These are phyloP conservation scores for Acer yangbiense DNA, from an alignment of 345 rosid species.

Conservation along the genomic window DNA sequence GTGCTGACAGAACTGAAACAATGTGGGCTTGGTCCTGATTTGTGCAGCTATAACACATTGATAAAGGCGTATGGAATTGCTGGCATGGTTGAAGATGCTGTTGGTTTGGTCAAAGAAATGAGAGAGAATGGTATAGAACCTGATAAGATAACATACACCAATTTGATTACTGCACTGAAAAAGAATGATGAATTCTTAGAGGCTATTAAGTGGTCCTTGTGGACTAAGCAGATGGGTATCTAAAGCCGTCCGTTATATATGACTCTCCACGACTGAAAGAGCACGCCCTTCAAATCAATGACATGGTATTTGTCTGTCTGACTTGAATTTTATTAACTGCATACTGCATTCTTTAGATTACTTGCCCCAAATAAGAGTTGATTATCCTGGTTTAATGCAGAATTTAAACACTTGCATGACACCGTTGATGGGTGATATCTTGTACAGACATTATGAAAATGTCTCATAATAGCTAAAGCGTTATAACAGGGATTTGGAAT, in stretches of 20 bases:
- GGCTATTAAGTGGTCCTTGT: slow-evolving; percentile 93
- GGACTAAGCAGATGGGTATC: slow-evolving; percentile 91
- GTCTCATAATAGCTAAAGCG: background rate
- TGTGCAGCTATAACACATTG: slow-evolving; percentile 88
- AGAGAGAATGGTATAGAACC: slow-evolving; percentile 65
- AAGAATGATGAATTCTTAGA: slow-evolving; percentile 82
- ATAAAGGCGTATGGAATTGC: slow-evolving; percentile 95
- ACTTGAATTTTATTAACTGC: background rate
- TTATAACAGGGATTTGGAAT: no score
- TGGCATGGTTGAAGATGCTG: slow-evolving; percentile 90
- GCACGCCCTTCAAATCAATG: background rate
- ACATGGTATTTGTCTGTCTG: background rate
- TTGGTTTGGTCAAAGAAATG: slow-evolving; percentile 83
- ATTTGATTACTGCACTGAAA: slow-evolving; percentile 67
- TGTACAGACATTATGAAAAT: background rate
- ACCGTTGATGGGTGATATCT: background rate
- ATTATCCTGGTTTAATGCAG: background rate
- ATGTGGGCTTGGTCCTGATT: slow-evolving; percentile 66
- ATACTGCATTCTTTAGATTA: no score
- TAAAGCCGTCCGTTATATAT: slow-evolving; percentile 17
- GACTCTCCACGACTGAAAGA: background rate
- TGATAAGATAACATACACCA: slow-evolving; percentile 72
- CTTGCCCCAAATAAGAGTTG: background rate
- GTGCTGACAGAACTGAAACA: slow-evolving; percentile 67
- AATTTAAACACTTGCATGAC: background rate